A percentile compares a stretch with the other conserved stretches of the same genome.
phyloP scores from a whole-genome alignment of 2,329 filamentous ascomycete genomes.

The Diplodia intermedia region DNA sequence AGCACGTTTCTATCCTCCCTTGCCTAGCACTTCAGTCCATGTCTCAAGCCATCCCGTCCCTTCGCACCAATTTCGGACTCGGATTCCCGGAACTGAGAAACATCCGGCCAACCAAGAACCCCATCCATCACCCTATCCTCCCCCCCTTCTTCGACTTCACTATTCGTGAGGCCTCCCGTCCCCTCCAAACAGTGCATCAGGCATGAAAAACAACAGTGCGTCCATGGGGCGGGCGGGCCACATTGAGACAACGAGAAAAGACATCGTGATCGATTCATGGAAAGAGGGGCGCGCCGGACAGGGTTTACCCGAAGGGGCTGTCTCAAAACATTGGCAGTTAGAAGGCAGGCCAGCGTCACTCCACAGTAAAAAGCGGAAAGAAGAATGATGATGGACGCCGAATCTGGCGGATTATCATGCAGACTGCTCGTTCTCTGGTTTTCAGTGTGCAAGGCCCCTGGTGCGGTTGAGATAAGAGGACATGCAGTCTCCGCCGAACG shows the following conservation, averaged over 20 bases:
- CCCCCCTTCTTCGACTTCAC: background rate
- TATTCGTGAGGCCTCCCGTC: background rate
- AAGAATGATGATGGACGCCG: background rate
- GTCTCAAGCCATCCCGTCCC: background rate
- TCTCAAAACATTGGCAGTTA: constrained; percentile 4
- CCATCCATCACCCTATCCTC: too few species aligned
- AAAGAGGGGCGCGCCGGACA: background rate
- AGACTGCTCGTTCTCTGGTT: too few species aligned
- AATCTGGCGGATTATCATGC: background rate
- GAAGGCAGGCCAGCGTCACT: background rate
- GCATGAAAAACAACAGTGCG: background rate
- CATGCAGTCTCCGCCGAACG: too few species aligned
- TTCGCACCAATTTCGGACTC: background rate
- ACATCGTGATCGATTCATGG: background rate
- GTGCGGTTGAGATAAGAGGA: too few species aligned
- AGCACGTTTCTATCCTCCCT: background rate
- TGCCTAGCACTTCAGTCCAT: background rate
- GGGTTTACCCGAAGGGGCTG: background rate
- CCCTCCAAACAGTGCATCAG: background rate
- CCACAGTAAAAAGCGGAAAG: background rate
- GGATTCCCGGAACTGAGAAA: background rate
- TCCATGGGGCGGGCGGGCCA: too few species aligned
- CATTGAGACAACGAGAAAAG: background rate
- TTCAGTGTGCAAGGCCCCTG: too few species aligned
- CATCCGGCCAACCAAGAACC: background rate